Evolutionary conservation across 148 eudicot species (phyloP).

Genomic region (Spergularia marina): DNA sequence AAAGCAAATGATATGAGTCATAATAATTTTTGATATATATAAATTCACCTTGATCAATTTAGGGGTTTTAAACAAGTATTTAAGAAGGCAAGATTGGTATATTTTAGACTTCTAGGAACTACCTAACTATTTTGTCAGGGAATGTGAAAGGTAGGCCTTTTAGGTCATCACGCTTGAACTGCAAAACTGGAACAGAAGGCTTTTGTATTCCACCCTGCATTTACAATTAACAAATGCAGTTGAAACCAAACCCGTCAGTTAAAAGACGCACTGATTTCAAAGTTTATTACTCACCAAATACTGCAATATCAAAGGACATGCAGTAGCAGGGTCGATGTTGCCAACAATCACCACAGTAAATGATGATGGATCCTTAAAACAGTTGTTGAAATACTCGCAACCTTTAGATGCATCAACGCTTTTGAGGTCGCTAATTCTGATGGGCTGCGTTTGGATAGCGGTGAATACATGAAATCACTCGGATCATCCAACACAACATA

Average conservation of each 20-base stretch:
- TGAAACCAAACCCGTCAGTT: constrained; percentile 3
- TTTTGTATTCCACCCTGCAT: constrained; percentile 84
- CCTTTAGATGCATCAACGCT: constrained; percentile 75
- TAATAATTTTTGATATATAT: no score
- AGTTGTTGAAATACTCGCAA: constrained; percentile 65
- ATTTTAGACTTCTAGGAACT: background rate
- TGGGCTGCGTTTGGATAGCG: constrained; percentile 50
- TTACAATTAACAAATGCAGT: constrained; percentile 4
- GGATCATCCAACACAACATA: constrained; percentile 3
- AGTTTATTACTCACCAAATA: constrained; percentile 56
- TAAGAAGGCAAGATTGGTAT: background rate
- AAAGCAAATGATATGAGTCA: no score
- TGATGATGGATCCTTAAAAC: constrained; percentile 80
- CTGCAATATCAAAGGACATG: constrained; percentile 67
- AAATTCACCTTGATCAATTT: background rate
- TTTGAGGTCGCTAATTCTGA: constrained; percentile 49
- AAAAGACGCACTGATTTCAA: background rate
- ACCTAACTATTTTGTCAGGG: constrained; percentile 59
- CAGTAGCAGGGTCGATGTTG: constrained; percentile 65
- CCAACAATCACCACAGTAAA: constrained; percentile 82
- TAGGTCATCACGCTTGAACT: constrained; percentile 69
- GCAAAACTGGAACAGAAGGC: constrained; percentile 54
- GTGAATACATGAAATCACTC: background rate
- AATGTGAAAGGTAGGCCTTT: constrained; percentile 79
- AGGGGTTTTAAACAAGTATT: background rate